These are phyloP conservation scores for Arthrobotrys entomopaga DNA, from an alignment of 2,329 filamentous ascomycete species.

Conservation along the genomic window DNA sequence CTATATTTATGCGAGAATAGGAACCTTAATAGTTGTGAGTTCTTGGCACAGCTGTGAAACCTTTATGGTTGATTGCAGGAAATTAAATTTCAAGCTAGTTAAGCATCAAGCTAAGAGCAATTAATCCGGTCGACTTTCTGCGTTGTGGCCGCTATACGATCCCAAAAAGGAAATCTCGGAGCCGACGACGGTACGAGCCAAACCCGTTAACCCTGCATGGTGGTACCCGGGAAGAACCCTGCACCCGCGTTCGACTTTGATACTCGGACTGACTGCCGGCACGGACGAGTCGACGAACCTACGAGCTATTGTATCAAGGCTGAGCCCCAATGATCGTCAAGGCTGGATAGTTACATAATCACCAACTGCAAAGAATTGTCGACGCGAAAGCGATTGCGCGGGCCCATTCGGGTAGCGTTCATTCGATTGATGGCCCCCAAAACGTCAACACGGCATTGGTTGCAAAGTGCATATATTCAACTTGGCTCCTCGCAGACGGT, in stretches of 20 bases:
- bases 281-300: no score
- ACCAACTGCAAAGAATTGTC: background rate
- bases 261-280: no score
- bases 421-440: no score
- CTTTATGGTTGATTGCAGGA: background rate
- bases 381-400: no score
- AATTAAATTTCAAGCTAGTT: background rate
- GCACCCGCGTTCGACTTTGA: no score
- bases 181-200: constrained; percentile 5
- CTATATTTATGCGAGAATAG: constrained; percentile 24
- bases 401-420: no score
- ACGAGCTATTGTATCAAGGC: constrained; percentile 2
- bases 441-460: no score
- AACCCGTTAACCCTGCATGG: no score
- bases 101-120: no score
- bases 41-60: background rate
- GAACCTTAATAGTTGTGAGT: constrained; percentile 12
- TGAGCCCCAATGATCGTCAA: constrained; percentile 20
- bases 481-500: no score
- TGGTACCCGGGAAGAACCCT: no score
- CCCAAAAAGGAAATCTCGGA: constrained; percentile 43
- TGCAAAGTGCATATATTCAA: no score
- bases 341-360: constrained; percentile 14
- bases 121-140: background rate
- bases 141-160: constrained; percentile 40